Conservation (phyloP, 169 alveolate species). For the Plasmodium gonderi region DNA sequence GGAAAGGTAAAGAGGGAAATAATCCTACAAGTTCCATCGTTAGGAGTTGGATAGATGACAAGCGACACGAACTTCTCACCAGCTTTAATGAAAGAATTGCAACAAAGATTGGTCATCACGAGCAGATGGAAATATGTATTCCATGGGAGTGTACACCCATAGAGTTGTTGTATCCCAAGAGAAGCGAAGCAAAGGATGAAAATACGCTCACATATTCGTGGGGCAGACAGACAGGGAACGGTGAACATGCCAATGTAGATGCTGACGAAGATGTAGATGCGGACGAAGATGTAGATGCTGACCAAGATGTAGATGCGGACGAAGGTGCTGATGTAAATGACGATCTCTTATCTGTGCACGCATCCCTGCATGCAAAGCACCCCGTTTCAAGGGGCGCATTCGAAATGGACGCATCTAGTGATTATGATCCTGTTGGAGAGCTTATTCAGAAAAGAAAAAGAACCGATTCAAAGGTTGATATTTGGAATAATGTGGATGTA, state of each 20-base stretch:
- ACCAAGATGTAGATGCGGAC: neutral
- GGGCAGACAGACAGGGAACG: too few species aligned
- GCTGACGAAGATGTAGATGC: neutral
- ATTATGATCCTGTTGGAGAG: neutral
- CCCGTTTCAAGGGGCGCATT: neutral
- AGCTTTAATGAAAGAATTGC: neutral
- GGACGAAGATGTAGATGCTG: too few species aligned
- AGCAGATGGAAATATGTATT: neutral
- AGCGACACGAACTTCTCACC: slow-evolving; percentile 7
- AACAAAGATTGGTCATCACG: neutral
- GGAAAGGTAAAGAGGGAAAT: neutral
- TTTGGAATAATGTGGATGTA: neutral
- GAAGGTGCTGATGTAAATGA: neutral
- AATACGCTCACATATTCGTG: neutral
- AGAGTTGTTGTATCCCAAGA: too few species aligned
- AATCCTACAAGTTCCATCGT: neutral
- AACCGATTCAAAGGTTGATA: neutral
- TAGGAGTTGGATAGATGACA: neutral
- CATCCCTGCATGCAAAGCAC: too few species aligned
- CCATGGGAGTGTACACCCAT: neutral
- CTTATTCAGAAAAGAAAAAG: neutral
- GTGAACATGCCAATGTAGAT: too few species aligned
- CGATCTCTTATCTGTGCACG: neutral
- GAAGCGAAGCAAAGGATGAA: neutral
- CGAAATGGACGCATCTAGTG: neutral